Base-by-base conservation (phyloP, 805 yeast genomes). In the Metschnikowia reukaufii region DNA sequence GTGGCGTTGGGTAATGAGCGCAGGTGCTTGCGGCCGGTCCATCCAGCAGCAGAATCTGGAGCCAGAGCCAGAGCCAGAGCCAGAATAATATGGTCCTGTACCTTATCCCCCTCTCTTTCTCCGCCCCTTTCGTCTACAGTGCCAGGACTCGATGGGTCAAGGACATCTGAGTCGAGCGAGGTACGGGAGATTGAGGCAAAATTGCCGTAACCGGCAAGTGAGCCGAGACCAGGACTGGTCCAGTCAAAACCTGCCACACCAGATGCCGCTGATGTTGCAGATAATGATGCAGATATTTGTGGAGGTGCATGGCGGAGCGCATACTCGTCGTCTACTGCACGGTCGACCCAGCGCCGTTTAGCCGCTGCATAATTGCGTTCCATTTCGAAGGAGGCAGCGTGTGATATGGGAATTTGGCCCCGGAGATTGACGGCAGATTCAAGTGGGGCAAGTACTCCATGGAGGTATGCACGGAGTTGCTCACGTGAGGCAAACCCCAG, bases 391-490 rank as follows among this genome's bases (percentile, higher is more conserved):
- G 63, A 51, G 4, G 60, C 56, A 8, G 76, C 64, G 41, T 61
- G 60, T 21, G 68, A 72, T 15, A 57, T 43, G 0, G 74, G 65
- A 2, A 54, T 31, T 82, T 89, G 82, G 3, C 87, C 86, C n/a
- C 73, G 73, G 12, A 65, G 61, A 62, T 88, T 88, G 30, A 68
- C 61, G 18, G 73, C 57, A 18, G 27, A 25, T 27, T 54, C 57
- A 15, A 27, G 20, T 6, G 70, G 65, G 32, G 74, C 74, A 9
- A 52, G 31, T 18, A 41, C 45, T 7, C 35, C 30, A 19, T 23
- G 7, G 10, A 45, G 35, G 12, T 13, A 5, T 4, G 9, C 31
- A 45, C 9, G 61, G 55, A 18, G 74, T 61, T 39, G 63, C 58
- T 33, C 68, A 72, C 17, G 54, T 44, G 1, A 73, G 64, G 4